Base-by-base conservation (phyloP, 148 eudicot genomes). In the Rhododendron vialii region DNA sequence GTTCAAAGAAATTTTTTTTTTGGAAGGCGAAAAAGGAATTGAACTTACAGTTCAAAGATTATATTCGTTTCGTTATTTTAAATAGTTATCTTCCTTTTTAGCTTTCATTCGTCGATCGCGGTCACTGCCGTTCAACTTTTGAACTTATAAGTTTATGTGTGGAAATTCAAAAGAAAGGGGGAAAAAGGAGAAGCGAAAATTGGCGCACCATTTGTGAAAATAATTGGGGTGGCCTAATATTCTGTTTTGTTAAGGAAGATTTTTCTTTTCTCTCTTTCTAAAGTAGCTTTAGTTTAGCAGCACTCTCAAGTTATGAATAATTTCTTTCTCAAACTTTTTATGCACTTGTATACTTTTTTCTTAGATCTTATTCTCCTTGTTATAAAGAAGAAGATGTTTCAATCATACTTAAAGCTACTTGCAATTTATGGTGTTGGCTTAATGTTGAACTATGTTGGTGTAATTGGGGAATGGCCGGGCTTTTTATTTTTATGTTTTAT, bases 201-300 rank as follows among this genome's bases (percentile, higher is more conserved):
- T 28, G 30, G 53, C 20, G 30, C 84, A 51, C 55, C 76, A 83
- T 61, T 36, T 83, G 61, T 7, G 55, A 82, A 83, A 83, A 83
- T 55, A 71, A 48, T 4, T 36, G 41, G 41, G 41, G 38, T 12
- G 76, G 38, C 76, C 76, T 20, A 22, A 13, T 83, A 28, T 71
- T 45, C 59, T 69, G 17, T 38, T 41, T 22, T 41, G 26, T 61
- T 63, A 28, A 67, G 28, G 45, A 73, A 51, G 48, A 43, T 47
- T 84, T 71, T 50, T 8, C 15, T 59, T 38, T 55, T 57, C 41
- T 43, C 41, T 59, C 10, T 38, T 41, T 59, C 55, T 38, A 84
- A 84, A 84, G 86, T 41, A n/a, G 82, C 86, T 85, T 85, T 85
- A 13, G 77, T 41, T 41, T 85, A 41, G 86, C 82, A 77, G 38